phyloP scores from a whole-genome alignment of 768 basidiomycete species.

The Tylopilus plumbeoviolaceoides region DNA sequence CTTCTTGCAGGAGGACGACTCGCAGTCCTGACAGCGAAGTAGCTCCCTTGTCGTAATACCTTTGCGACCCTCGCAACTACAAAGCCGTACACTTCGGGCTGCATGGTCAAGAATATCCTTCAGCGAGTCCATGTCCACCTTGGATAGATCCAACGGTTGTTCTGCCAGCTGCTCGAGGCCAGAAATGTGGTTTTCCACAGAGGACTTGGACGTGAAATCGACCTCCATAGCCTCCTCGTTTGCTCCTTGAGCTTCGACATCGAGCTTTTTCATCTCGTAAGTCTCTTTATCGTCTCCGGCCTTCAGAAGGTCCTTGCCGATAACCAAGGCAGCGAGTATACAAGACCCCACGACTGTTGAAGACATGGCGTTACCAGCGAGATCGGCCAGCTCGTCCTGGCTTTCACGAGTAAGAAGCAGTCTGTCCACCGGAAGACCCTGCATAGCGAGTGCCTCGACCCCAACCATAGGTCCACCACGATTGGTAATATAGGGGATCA shows the following conservation, averaged over 20 bases:
- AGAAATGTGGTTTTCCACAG: slow-evolving; percentile 51
- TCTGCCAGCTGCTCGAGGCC: slow-evolving; percentile 67
- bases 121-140: slow-evolving; percentile 45
- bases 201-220: slow-evolving; percentile 30
- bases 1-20: slow-evolving; percentile 72
- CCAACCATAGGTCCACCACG: slow-evolving; percentile 96
- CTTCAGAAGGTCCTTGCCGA: slow-evolving; percentile 63
- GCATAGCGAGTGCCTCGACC: slow-evolving; percentile 87
- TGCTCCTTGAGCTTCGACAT: slow-evolving; percentile 24
- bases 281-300: slow-evolving; percentile 59
- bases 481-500: slow-evolving; percentile 95
- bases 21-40: slow-evolving; percentile 71
- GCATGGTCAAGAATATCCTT: slow-evolving; percentile 60
- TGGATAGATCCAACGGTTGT: slow-evolving; percentile 66
- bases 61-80: slow-evolving; percentile 86
- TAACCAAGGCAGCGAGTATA: slow-evolving; percentile 76
- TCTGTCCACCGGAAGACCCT: slow-evolving; percentile 91
- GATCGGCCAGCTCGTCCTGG: slow-evolving; percentile 89
- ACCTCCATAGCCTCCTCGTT: slow-evolving; percentile 47
- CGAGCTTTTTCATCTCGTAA: slow-evolving; percentile 62
- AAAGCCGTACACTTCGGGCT: slow-evolving; percentile 69
- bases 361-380: slow-evolving; percentile 97
- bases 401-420: slow-evolving; percentile 88
- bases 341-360: slow-evolving; percentile 93
- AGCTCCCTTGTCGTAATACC: slow-evolving; percentile 67